Evolutionary conservation across 129 eudicot species (phyloP).

Genomic region (Calendula officinalis): DNA sequence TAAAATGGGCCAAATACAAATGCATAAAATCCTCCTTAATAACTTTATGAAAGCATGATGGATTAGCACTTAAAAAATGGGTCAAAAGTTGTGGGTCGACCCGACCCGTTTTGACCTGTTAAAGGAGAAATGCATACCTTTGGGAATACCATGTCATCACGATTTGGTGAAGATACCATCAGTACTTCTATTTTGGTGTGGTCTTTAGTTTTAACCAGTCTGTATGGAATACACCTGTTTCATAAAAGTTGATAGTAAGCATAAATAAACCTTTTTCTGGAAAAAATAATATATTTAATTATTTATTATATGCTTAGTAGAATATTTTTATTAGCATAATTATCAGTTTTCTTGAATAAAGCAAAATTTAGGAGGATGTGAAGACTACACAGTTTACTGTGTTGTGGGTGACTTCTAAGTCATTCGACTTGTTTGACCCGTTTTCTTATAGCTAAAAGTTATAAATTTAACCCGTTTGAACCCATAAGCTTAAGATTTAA

Average conservation of each 20-base stretch:
- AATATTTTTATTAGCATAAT: too few species aligned
- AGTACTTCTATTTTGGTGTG: slow-evolving; percentile 29
- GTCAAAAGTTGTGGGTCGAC: too few species aligned
- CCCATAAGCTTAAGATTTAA: neutral
- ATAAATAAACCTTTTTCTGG: too few species aligned
- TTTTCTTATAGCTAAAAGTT: slow-evolving; percentile 6
- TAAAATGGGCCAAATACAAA: too few species aligned
- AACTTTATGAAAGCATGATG: too few species aligned
- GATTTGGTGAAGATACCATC: slow-evolving; percentile 52
- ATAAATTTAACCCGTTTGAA: neutral
- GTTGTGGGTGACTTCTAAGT: neutral
- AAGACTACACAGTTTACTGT: neutral
- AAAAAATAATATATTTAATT: too few species aligned
- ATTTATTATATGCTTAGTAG: too few species aligned
- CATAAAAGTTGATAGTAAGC: too few species aligned
- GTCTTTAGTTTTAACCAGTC: slow-evolving; percentile 30
- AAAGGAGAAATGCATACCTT: slow-evolving; percentile 29
- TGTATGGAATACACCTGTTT: slow-evolving; percentile 53
- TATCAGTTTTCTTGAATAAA: neutral
- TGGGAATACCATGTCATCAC: slow-evolving; percentile 54
- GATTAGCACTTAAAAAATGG: too few species aligned
- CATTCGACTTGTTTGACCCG: slow-evolving; percentile 8
- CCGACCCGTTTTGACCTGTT: too few species aligned
- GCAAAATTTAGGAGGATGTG: slow-evolving; percentile 14
- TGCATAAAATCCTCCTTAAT: too few species aligned